These are phyloP conservation scores for Pseudoperonospora humuli DNA, from an alignment of 352 stramenopile genomes.

Conservation along the genomic window DNA sequence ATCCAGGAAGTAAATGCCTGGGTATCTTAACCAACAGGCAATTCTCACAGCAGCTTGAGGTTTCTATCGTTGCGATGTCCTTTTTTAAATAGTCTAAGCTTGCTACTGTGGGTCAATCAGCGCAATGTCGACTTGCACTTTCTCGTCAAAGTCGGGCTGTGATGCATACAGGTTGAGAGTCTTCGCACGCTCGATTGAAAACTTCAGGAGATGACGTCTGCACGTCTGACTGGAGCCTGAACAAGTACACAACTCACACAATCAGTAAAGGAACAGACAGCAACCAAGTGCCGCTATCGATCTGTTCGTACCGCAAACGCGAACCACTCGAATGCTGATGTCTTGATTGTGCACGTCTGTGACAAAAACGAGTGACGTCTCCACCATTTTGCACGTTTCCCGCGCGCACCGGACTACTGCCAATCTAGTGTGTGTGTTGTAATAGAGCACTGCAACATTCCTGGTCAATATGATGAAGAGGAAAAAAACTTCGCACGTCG, in stretches of 20 bases:
- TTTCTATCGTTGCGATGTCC: background rate
- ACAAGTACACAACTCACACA: conserved; percentile 2
- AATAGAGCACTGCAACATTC: conserved; percentile 48
- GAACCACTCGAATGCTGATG: conserved; percentile 48
- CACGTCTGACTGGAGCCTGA: conserved; percentile 50
- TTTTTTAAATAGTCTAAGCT: conserved; percentile 18
- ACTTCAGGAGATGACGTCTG: conserved; percentile 38
- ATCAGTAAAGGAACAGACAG: background rate
- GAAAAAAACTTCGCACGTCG: background rate
- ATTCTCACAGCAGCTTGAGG: conserved; percentile 10
- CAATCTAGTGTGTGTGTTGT: conserved; percentile 41
- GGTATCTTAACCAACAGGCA: conserved; percentile 9
- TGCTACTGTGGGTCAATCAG: conserved; percentile 41
- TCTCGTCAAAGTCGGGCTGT: conserved; percentile 35
- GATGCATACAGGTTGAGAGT: conserved; percentile 25
- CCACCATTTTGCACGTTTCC: conserved; percentile 64
- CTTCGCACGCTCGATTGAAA: conserved; percentile 44
- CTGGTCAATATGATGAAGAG: background rate
- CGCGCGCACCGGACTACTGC: conserved; percentile 56
- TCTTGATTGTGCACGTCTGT: conserved; percentile 55
- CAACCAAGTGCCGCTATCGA: background rate
- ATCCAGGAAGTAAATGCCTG: background rate
- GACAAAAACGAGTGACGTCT: conserved; percentile 68
- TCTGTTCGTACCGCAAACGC: conserved; percentile 49
- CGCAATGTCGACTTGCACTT: conserved; percentile 44